Evolutionary conservation across 331 rosid genomes (phyloP), one percentile per base, ranked within the genome.

Genomic region (Pyrus hybrid): DNA sequence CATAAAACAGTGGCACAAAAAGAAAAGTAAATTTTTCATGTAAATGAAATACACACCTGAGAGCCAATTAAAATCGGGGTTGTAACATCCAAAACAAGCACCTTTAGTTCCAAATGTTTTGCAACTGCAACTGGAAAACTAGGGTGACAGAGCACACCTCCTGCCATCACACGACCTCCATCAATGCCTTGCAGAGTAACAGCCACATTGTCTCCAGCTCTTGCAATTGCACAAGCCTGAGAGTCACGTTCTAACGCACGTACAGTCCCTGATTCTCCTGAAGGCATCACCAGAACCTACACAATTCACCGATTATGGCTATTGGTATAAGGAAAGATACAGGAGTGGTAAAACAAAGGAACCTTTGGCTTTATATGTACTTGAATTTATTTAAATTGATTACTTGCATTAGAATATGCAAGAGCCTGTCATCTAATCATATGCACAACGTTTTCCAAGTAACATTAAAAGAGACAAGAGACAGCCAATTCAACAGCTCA

Each of bases 111-210:
- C 87, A 94, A 86, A 82, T 83, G 96, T 68, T 82, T 94, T 60
- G 97, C 87, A 62, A 86, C 73, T 16, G 82, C 71, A 77, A 89
- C 92, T 9, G 97, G 99, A 80, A 90, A 92, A 84, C 87, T 91
- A 37, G 97, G 97, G 85, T 94, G 97, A 83, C 99, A 94, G 32
- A 94, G 86, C 18, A 94, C 97, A 14, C 91, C 97, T 35, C 99
- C 97, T 25, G 97, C 87, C 82, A 74, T 84, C 73, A 92, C 96
- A 71, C 80, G 84, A 78, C 78, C 85, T 57, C 76, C 88, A 68
- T 90, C 97, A 23, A 94, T 81, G 81, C 92, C 97, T 76, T 92
- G 92, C 81, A 94, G 86, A 5, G 82, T 82, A 75, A 94, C 92
- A 37, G 92, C 83, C 21, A 94, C 91, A 67, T 83, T 94, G 82